Percentiles rank a stretch among this genome's conserved stretches.
Conservation (phyloP, 108 stramenopile species). For the Schizochytrium sp. region DNA sequence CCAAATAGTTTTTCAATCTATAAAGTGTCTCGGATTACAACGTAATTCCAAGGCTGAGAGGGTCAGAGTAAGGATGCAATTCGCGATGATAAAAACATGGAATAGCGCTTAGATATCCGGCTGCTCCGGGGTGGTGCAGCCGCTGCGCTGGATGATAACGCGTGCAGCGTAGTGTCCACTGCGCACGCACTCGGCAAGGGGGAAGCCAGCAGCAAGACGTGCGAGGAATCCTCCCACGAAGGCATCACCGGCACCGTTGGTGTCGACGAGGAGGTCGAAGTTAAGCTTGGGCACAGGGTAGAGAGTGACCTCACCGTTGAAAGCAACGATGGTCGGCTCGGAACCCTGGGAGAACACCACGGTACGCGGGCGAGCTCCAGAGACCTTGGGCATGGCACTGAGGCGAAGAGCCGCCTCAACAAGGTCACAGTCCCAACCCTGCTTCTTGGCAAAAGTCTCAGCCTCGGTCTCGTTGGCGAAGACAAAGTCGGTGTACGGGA, state of each 20-base stretch:
- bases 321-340: conserved; percentile 92
- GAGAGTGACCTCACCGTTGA: conserved; percentile 85
- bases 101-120: conserved; percentile 53
- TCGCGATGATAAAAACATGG: not conserved
- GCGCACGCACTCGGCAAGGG: conserved; percentile 89
- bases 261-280: conserved; percentile 92
- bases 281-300: conserved; percentile 85
- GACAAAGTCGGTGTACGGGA: conserved; percentile 95
- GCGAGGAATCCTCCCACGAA: conserved; percentile 99
- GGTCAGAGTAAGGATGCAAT: too few relatives aligned
- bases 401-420: conserved; percentile 89
- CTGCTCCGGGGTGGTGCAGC: conserved; percentile 85
- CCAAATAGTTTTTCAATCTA: too few relatives aligned
- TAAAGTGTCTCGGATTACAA: too few relatives aligned
- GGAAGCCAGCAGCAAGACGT: conserved; percentile 82
- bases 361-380: conserved; percentile 81
- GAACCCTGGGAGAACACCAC: conserved; percentile 98
- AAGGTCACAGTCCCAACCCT: conserved; percentile 87
- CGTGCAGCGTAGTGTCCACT: conserved; percentile 96
- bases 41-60: too few relatives aligned
- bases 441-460: conserved; percentile 92
- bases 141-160: conserved; percentile 94
- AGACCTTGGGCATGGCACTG: conserved; percentile 88
- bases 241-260: conserved; percentile 99
- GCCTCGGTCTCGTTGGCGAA: conserved; percentile 99